A percentile compares a stretch with the other conserved stretches of the same genome.
phyloP scores from a whole-genome alignment of 148 eudicot species.

The Rhododendron griersonianum region DNA sequence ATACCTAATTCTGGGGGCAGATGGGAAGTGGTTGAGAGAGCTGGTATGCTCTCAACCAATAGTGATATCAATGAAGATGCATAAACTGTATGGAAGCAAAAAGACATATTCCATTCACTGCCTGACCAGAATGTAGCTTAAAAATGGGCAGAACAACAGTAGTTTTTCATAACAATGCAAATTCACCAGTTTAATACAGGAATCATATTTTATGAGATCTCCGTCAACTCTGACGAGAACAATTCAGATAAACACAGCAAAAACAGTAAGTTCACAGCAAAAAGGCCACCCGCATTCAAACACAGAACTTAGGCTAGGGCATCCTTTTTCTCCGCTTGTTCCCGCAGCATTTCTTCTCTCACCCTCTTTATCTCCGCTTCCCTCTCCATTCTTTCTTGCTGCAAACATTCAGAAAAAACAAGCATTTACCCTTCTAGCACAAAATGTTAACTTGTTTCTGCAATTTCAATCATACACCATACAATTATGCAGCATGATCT shows the following conservation, averaged over 20 bases:
- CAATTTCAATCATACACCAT: background rate
- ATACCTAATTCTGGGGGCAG: background rate
- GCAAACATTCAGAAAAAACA: slow-evolving; percentile 21
- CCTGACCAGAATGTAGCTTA: background rate
- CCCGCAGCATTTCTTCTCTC: slow-evolving; percentile 49
- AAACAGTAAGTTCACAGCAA: slow-evolving; percentile 2
- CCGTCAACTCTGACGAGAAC: slow-evolving; percentile 16
- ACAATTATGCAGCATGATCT: background rate
- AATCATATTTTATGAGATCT: slow-evolving; percentile 13
- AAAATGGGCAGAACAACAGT: background rate
- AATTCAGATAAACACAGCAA: slow-evolving; percentile 16
- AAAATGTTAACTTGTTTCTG: background rate
- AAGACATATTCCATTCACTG: background rate
- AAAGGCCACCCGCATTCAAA: background rate
- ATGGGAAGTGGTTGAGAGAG: background rate
- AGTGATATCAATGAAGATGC: background rate
- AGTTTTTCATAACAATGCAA: slow-evolving; percentile 4
- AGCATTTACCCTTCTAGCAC: background rate
- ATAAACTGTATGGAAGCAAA: background rate
- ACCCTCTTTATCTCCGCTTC: slow-evolving; percentile 62
- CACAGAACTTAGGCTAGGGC: slow-evolving; percentile 39
- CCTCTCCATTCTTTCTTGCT: slow-evolving; percentile 70
- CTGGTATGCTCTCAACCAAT: background rate
- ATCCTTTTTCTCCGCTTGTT: slow-evolving; percentile 42
- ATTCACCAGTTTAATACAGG: slow-evolving; percentile 10